Conservation (phyloP, 805 yeast species). For the Teunomyces atbi region DNA sequence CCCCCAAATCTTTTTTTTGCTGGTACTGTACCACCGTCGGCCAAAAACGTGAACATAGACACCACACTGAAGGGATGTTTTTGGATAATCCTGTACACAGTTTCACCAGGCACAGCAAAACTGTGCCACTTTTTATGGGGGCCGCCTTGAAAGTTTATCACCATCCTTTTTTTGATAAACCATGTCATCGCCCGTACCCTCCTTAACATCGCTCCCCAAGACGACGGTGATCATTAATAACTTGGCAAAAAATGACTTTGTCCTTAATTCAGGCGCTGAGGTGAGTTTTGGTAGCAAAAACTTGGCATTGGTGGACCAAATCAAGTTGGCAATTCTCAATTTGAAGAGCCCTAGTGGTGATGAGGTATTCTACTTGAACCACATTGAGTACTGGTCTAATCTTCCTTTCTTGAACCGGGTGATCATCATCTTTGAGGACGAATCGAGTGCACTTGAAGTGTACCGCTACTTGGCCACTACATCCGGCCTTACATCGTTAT, state of each 20-base stretch:
- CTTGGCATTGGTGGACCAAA: conserved; percentile 34
- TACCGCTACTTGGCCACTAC: conserved; percentile 19
- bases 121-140: conserved; percentile 5
- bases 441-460: conserved; percentile 24
- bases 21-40: too few species aligned
- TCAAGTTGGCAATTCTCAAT: conserved; percentile 32
- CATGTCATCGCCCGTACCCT: conserved; percentile 34
- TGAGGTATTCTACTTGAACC: conserved; percentile 22
- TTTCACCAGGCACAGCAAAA: background rate
- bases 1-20: too few species aligned
- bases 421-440: conserved; percentile 36
- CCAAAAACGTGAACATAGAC: too few species aligned
- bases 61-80: background rate
- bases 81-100: background rate
- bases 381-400: conserved; percentile 37
- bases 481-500: conserved; percentile 3
- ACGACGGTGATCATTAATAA: conserved; percentile 39
- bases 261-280: conserved; percentile 10
- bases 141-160: background rate
- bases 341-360: conserved; percentile 12
- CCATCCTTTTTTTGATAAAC: conserved; percentile 34
- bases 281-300: conserved; percentile 4
- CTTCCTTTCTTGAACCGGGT: conserved; percentile 37
- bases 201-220: conserved; percentile 24
- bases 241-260: conserved; percentile 30